A percentile compares a stretch with the other conserved stretches of the same genome.
Evolutionary conservation across 805 yeast genomes (phyloP).

Genomic region (Saccharomycopsis malanga): DNA sequence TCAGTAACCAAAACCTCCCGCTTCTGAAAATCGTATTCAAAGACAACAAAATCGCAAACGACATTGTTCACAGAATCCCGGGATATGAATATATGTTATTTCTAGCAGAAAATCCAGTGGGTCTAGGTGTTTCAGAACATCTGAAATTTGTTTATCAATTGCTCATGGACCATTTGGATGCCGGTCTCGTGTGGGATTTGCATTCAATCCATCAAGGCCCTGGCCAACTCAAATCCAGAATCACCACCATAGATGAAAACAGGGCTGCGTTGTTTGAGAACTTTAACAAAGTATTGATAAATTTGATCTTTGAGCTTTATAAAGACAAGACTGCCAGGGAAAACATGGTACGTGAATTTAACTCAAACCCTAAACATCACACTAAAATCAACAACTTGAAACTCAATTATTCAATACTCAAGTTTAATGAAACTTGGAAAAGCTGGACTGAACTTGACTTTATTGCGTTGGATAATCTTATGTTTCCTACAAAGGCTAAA

Average conservation of each 20-base stretch:
- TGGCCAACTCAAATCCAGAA: constrained; percentile 11
- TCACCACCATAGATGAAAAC: neutral
- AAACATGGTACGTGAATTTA: constrained; percentile 14
- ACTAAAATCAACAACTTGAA: constrained; percentile 14
- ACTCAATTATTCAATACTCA: constrained; percentile 5
- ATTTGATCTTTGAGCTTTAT: constrained; percentile 15
- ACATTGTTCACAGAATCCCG: constrained; percentile 9
- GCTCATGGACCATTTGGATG: constrained; percentile 14
- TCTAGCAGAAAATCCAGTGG: constrained; percentile 14
- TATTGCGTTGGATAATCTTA: constrained; percentile 14
- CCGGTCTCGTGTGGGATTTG: constrained; percentile 21
- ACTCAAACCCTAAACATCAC: constrained; percentile 17
- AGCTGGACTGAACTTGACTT: constrained; percentile 21
- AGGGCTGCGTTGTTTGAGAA: constrained; percentile 6
- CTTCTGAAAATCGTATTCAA: constrained; percentile 12
- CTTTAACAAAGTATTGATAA: constrained; percentile 13
- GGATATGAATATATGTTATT: constrained; percentile 18
- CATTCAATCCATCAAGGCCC: constrained; percentile 13
- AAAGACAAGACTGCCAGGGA: constrained; percentile 7
- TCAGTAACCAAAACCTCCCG: constrained; percentile 8
- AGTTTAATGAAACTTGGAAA: constrained; percentile 15
- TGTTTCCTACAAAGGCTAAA: neutral
- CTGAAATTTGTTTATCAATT: constrained; percentile 11
- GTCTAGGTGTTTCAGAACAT: constrained; percentile 4
- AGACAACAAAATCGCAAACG: constrained; percentile 6